Evolutionary conservation across 2,329 filamentous ascomycete species (phyloP), one percentile per base, ranked within the genome.

Genomic region (Verticillium albo-atrum): DNA sequence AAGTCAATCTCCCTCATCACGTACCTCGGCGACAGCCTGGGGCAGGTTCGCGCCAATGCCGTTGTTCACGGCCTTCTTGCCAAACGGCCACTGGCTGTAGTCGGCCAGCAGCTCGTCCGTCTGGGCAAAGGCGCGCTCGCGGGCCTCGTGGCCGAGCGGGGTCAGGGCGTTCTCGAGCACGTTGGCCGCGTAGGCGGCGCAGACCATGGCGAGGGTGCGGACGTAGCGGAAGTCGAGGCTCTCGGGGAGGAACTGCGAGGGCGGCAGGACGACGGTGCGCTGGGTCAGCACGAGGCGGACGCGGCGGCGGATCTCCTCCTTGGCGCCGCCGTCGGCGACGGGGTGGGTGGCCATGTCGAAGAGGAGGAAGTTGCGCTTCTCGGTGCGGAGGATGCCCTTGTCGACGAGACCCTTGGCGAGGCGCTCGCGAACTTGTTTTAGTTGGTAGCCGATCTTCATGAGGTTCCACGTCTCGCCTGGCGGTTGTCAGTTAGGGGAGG

Each of bases 261-360:
- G 81, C 54, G 91, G 89, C 42, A 99, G 86, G 54, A 98, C 92
- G 62, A 98, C 91, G 56, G 95, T 99, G 69, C 95, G 89, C 77
- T 93, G 92, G 62, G 92, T 97, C 66, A 97, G 88, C 62, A 98
- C 87, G 72, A 91, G 96, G 72, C 94, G 89, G 65, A 98, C 94
- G 68, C 95, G 89, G 72, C 91, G 88, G 69, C 95, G 87, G 70
- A 99, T 95, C 79, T 99, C 95, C 71, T 98, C 95, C 80, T 99
- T 99, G 70, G 95, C 95, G 70, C 92, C 94, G 65, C 92, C 90
- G 70, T 99, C 95, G 64, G 92, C 94, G 60, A 99, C 93, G 50
- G 95, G 95, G 75, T 99, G 95, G 65, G 95, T 99, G 60, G 95
- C 95, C 95, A 99, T 99, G 79, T 99, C 95, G 81, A 99, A 99